Evolutionary conservation across 129 eudicot species (phyloP).

Genomic region (Artemisia argyi): DNA sequence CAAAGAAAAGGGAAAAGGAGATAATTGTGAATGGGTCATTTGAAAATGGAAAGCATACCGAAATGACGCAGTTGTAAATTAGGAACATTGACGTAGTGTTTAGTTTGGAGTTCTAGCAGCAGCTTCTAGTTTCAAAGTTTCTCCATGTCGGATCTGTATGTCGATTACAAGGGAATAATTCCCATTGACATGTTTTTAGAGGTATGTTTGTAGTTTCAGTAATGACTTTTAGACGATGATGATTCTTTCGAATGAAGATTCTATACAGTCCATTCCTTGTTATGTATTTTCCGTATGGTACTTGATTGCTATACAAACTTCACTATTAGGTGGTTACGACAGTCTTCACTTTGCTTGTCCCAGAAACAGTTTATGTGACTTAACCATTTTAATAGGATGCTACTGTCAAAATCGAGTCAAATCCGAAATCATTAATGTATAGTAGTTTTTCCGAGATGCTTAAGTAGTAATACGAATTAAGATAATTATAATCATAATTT

Average conservation of each 20-base stretch:
- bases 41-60: slow-evolving; percentile 42
- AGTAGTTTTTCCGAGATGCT: too few relatives aligned
- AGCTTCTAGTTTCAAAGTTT: slow-evolving; percentile 42
- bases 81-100: slow-evolving; percentile 43
- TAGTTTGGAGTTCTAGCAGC: slow-evolving; percentile 44
- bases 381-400: too few relatives aligned
- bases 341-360: slow-evolving; percentile 3
- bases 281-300: background rate
- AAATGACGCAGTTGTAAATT: slow-evolving; percentile 55
- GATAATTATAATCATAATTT: too few relatives aligned
- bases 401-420: too few relatives aligned
- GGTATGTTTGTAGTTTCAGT: slow-evolving; percentile 54
- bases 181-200: slow-evolving; percentile 19
- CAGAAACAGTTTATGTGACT: slow-evolving; percentile 9
- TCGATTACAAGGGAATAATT: too few relatives aligned
- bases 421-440: too few relatives aligned
- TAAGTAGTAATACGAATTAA: too few relatives aligned
- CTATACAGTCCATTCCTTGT: slow-evolving; percentile 15
- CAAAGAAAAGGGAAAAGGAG: slow-evolving; percentile 58
- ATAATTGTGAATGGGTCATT: slow-evolving; percentile 47
- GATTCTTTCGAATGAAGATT: slow-evolving; percentile 33
- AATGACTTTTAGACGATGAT: slow-evolving; percentile 32
- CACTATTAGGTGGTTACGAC: too few relatives aligned
- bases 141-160: slow-evolving; percentile 27
- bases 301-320: too few relatives aligned